phyloP scores from a whole-genome alignment of 176 grass and related monocot species.

The Bonia amplexicaulis region DNA sequence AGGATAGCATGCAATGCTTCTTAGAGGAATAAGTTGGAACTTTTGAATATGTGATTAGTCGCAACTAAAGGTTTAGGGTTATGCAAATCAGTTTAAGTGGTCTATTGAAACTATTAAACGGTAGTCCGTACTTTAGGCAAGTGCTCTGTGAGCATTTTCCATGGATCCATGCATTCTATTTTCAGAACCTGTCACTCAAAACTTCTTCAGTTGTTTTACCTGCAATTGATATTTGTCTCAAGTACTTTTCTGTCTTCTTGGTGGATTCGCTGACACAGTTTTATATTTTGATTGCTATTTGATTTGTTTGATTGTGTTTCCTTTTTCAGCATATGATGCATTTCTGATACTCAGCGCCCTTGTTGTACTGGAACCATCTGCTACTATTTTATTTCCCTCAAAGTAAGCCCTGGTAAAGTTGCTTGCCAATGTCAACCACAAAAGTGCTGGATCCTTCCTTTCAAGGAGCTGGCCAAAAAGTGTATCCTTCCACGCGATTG shows the following conservation, averaged over 20 bases:
- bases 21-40: background rate
- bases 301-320: background rate
- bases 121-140: background rate
- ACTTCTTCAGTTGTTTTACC: background rate
- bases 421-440: slow-evolving; percentile 38
- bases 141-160: background rate
- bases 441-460: slow-evolving; percentile 67
- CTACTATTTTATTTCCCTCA: slow-evolving; percentile 8
- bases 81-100: background rate
- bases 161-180: background rate
- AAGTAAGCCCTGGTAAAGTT: slow-evolving; percentile 5
- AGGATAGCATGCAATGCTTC: background rate
- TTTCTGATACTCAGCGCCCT: slow-evolving; percentile 1
- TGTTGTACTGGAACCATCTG: background rate
- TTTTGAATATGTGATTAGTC: background rate
- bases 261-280: background rate
- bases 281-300: background rate
- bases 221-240: background rate
- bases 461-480: slow-evolving; percentile 64
- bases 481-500: slow-evolving; percentile 50
- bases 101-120: background rate
- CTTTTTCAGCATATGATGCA: background rate
- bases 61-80: background rate
- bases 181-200: background rate
- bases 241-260: background rate